Evolutionary conservation across 768 basidiomycete genomes (phyloP), one percentile per base, ranked within the genome.

Genomic region (Agaricus sinodeliciosus): DNA sequence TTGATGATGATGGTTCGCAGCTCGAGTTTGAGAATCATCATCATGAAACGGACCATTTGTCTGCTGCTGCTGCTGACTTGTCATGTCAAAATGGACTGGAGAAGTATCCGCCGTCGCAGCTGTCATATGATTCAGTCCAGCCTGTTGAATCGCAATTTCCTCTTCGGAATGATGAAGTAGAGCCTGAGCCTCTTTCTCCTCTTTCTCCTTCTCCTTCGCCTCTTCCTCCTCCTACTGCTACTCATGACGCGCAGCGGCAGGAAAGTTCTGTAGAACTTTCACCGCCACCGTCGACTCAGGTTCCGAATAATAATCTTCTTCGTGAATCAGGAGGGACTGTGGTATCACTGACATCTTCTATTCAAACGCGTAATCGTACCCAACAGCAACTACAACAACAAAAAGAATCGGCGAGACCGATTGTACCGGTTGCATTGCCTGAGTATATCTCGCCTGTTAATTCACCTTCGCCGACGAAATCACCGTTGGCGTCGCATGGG

Each of bases 391-490:
- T 2, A 22, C 22, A 22, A 22, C 22, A 22, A 22, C 22, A 22
- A 22, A 22, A 22, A 22, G 22, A 22, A n/a, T n/a, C n/a, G 22
- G 22, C 22, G 15, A 19, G 3, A 16, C 51, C 43, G 4, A 25
- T 42, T 2, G 47, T 15, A 9, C 40, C 52, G 16, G 15, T 54
- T 9, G 28, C 45, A 3, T 26, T 54, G 9, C 52, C 52, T 3
- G 31, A 41, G 3, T 47, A 54, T 36, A 9, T 54, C 18, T 54
- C 52, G 9, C 52, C 52, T 34, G 52, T 54, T 15, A 54, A 48
- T 28, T 22, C 52, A 8, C 52, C 52, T 9, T 42, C 52, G 13
- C 40, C 46, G 15, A 31, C 39, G 18, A 37, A 39, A 8, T 34
- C 40, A 13, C 45, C 52, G 25, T n/a, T 36, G 8, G 11, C 19